Evolutionary conservation across 495 filamentous ascomycete species (phyloP), one percentile per base, ranked within the genome.

Genomic region (Aspergillus heteromorphus): DNA sequence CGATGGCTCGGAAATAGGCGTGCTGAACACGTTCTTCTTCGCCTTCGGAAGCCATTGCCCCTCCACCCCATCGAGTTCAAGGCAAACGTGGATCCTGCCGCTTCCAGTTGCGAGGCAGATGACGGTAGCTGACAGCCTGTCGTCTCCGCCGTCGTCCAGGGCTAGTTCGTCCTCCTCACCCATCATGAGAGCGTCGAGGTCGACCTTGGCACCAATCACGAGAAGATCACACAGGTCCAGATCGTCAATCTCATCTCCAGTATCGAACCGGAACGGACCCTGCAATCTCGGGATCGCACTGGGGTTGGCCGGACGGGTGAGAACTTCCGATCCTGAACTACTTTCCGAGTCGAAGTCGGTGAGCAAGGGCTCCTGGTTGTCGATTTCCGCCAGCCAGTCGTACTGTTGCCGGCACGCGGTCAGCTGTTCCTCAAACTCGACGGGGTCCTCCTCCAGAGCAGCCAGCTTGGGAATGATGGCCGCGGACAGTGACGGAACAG

Each of bases 31-130:
- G 49, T 73, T 75, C 47, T 69, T 70, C 65, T 76, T 59, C 57
- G 73, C 62, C 69, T 80, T 83, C 2, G 89, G 89, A 9, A 95
- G 79, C 91, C 91, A 96, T 62, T 90, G 83, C 8, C 86, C 91
- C 66, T 92, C 83, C 1, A 95, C 81, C 0, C 87, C 88, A 29
- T 91, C 84, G 2, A 91, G 63, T 61, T 93, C 88, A 16, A 96
- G 74, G 62, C 87, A 95, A 18, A 95, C 69, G 51, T 89, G 83
- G 16, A 95, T 73, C 58, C 87, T 80, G 18, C 87, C 87, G 57
- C 79, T 86, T 29, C 79, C 84, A 4, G 87, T 89, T 4, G 89
- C 74, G 1, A 95, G 67, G 65, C 89, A 95, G 31, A 96, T 70
- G 18, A 92, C 73, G 1, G 85, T 80, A 11, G 85, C 77, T 1